Evolutionary conservation across 1,139 yeast genomes (phyloP).

Genomic region (Candida glucosophila): DNA sequence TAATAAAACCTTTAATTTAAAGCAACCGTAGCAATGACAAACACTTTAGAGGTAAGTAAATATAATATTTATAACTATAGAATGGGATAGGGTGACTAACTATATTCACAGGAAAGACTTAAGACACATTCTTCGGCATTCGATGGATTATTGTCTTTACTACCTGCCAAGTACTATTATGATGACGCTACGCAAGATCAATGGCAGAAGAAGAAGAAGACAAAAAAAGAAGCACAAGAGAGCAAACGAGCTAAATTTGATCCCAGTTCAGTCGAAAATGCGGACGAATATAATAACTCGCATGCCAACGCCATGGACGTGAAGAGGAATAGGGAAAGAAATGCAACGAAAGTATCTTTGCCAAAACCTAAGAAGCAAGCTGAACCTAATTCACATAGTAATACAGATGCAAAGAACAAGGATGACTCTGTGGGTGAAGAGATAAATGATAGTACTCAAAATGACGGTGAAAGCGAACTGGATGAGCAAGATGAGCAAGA

Average conservation of each 20-base stretch:
- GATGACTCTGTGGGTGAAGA: slow-evolving; percentile 8
- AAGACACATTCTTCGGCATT: slow-evolving; percentile 81
- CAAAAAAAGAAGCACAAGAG: slow-evolving; percentile 54
- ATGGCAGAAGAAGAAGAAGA: slow-evolving; percentile 79
- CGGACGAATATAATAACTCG: slow-evolving; percentile 29
- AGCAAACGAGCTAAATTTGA: slow-evolving; percentile 68
- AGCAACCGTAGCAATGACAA: no score
- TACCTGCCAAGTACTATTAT: slow-evolving; percentile 89
- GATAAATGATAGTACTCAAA: slow-evolving; percentile 7
- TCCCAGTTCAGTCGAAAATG: slow-evolving; percentile 47
- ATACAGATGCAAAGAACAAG: slow-evolving; percentile 8
- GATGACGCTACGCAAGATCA: slow-evolving; percentile 75
- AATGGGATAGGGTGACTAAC: slow-evolving; percentile 17
- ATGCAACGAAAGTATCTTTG: slow-evolving; percentile 50
- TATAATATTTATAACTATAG: not conserved
- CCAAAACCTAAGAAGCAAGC: slow-evolving; percentile 29
- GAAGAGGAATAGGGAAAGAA: slow-evolving; percentile 44
- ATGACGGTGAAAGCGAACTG: slow-evolving; percentile 8
- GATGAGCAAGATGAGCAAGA: slow-evolving; percentile 10
- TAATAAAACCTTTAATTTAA: no score
- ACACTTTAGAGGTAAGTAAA: slow-evolving; percentile 45
- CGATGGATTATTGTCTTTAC: slow-evolving; percentile 80
- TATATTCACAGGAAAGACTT: slow-evolving; percentile 55
- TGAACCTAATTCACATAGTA: slow-evolving; percentile 2
- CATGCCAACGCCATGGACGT: slow-evolving; percentile 61